Evolutionary conservation across 1,139 yeast species (phyloP).

Genomic region (Geotrichum bryndzae): DNA sequence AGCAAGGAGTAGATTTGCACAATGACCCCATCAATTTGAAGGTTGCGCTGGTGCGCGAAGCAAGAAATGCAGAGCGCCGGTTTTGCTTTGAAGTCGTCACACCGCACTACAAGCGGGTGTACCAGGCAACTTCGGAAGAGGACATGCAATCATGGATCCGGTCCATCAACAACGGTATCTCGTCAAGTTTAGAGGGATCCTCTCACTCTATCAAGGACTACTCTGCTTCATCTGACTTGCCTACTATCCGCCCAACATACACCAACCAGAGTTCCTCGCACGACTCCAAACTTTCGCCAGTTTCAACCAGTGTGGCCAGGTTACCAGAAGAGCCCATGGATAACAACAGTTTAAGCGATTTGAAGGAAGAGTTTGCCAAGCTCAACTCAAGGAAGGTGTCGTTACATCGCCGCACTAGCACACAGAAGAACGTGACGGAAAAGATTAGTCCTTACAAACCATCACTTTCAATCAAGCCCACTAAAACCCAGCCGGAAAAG

Average conservation of each 20-base stretch:
- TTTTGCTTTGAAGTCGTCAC: constrained; percentile 75
- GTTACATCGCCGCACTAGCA: constrained; percentile 12
- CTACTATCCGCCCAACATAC: constrained; percentile 1
- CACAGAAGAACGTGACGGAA: constrained; percentile 1
- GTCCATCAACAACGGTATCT: constrained; percentile 41
- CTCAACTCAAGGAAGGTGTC: constrained; percentile 14
- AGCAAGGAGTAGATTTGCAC: constrained; percentile 58
- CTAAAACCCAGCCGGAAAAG: not conserved
- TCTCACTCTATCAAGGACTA: constrained; percentile 7
- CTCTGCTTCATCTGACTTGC: not conserved
- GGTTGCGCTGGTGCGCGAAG: constrained; percentile 56
- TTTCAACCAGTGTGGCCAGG: not conserved
- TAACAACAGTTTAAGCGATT: constrained; percentile 6
- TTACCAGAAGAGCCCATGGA: constrained; percentile 2
- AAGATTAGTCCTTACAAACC: constrained; percentile 5
- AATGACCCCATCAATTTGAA: constrained; percentile 69
- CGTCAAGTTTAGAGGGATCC: constrained; percentile 23
- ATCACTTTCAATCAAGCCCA: not conserved
- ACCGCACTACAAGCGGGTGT: constrained; percentile 63
- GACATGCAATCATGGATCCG: constrained; percentile 70
- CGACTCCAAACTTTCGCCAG: constrained; percentile 5
- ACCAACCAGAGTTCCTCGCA: not conserved
- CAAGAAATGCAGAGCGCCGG: constrained; percentile 43
- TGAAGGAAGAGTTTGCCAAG: constrained; percentile 14
- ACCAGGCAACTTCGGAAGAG: constrained; percentile 67